phyloP scores from a whole-genome alignment of 257 asterid species.

The Nicotiana knightiana region DNA sequence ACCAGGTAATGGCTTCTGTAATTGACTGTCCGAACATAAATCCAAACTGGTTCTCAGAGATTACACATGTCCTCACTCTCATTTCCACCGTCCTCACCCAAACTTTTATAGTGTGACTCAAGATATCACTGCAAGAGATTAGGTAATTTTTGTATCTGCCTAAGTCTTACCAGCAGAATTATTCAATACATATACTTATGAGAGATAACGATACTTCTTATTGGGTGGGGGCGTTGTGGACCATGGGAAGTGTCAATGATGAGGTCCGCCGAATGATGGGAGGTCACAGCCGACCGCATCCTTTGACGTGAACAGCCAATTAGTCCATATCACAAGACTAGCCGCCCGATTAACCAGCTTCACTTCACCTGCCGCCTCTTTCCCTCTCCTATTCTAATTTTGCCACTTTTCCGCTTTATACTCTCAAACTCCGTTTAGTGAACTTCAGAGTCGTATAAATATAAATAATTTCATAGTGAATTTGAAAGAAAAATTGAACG shows the following conservation, averaged over 20 bases:
- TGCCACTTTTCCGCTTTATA: neutral
- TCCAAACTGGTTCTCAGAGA: too few species aligned
- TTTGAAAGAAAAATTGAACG: too few species aligned
- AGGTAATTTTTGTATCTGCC: neutral
- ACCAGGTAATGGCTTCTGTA: too few species aligned
- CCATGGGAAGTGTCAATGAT: constrained; percentile 28
- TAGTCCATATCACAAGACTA: constrained; percentile 29
- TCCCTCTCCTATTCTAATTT: neutral
- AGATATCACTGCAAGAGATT: too few species aligned
- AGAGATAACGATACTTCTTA: too few species aligned
- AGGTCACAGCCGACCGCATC: constrained; percentile 45
- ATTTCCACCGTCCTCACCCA: too few species aligned
- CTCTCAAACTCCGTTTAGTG: neutral
- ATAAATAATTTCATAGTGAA: too few species aligned
- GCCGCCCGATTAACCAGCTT: constrained; percentile 25
- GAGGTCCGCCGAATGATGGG: constrained; percentile 51
- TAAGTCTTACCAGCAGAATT: neutral
- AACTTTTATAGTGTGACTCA: too few species aligned
- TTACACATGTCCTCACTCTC: too few species aligned
- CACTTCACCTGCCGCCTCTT: constrained; percentile 1
- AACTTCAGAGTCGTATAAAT: too few species aligned
- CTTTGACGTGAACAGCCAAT: constrained; percentile 25
- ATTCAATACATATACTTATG: neutral
- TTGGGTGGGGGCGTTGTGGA: constrained; percentile 11
- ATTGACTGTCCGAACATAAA: too few species aligned